phyloP scores from a whole-genome alignment of 768 basidiomycete species.

The Mycena polygramma region DNA sequence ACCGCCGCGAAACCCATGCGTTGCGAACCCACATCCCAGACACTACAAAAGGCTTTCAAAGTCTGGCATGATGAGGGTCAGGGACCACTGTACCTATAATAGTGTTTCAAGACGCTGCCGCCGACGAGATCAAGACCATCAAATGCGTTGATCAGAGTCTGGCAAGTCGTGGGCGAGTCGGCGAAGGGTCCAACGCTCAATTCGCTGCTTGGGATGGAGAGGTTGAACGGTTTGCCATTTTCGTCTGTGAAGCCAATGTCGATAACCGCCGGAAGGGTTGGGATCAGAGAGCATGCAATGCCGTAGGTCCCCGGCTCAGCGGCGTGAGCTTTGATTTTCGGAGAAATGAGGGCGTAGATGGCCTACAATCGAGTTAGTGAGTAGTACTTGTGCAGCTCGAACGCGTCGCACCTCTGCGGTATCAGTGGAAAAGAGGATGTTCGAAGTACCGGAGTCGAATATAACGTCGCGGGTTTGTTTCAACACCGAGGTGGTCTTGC shows the following conservation, averaged over 20 bases:
- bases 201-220: conserved; percentile 70
- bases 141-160: conserved; percentile 71
- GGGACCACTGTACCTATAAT: conserved; percentile 48
- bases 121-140: conserved; percentile 66
- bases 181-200: conserved; percentile 71
- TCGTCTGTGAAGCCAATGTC: conserved; percentile 65
- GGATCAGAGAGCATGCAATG: conserved; percentile 62
- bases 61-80: background rate
- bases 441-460: conserved; percentile 71
- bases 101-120: conserved; percentile 70
- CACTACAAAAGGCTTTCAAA: background rate
- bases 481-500: conserved; percentile 60
- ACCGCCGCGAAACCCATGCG: conserved; percentile 28
- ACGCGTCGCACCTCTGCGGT: conserved; percentile 51
- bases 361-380: conserved; percentile 51
- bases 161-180: conserved; percentile 61
- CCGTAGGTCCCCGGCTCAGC: conserved; percentile 70
- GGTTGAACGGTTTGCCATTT: conserved; percentile 61
- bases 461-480: conserved; percentile 58
- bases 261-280: conserved; percentile 63
- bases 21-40: conserved; percentile 25
- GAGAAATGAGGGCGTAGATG: conserved; percentile 69
- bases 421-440: conserved; percentile 61
- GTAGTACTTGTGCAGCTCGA: background rate
- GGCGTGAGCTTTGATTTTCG: conserved; percentile 63